Base-by-base conservation (phyloP, 441 rosid genomes). In the Adansonia rubrostipa region DNA sequence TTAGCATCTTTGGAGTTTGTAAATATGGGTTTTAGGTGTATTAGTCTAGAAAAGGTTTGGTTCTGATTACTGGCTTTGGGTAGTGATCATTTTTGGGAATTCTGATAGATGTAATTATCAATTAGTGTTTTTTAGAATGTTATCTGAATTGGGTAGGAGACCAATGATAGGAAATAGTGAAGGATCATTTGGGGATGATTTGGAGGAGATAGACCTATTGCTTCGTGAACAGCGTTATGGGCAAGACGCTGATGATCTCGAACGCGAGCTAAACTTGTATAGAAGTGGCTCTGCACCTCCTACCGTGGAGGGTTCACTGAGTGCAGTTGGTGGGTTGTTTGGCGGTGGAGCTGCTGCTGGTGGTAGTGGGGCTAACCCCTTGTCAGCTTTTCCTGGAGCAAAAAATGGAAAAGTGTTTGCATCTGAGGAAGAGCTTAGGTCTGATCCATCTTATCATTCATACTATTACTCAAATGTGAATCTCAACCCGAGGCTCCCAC, bases 401-500 rank as follows among this genome's bases (percentile, higher is more conserved):
- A 88, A 84, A 75, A 80, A 83, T 76, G 91, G 88, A 36, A 83
- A 82, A 82, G 92, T 87, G 69, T 82, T 87, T 80, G 70, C 77
- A 1, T 81, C 87, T 0, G 97, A 95, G 80, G 94, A 93, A 78
- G 94, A 94, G 83, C 82, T 91, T 56, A 91, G 99, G 95, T 92
- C 95, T 80, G 94, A 96, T 89, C 99, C 98, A 15, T 90, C 86
- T 54, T 96, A 96, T 81, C 79, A 83, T 65, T 82, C 92, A 0
- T 94, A 94, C 78, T 96, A 96, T 81, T 91, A 92, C 87, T 88
- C 95, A 1, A 89, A 94, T 83, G 93, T 90, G 82, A 96, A 94
- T 81, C 77, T 94, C 84, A 96, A 96, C 79, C 99, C 99, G 11
- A 92, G 99, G 86, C 87, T 96, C 42, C 98, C 99, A 1, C 98